Evolutionary conservation across 2,329 filamentous ascomycete species (phyloP), one percentile per base, ranked within the genome.

Genomic region (Aspergillus terreus): DNA sequence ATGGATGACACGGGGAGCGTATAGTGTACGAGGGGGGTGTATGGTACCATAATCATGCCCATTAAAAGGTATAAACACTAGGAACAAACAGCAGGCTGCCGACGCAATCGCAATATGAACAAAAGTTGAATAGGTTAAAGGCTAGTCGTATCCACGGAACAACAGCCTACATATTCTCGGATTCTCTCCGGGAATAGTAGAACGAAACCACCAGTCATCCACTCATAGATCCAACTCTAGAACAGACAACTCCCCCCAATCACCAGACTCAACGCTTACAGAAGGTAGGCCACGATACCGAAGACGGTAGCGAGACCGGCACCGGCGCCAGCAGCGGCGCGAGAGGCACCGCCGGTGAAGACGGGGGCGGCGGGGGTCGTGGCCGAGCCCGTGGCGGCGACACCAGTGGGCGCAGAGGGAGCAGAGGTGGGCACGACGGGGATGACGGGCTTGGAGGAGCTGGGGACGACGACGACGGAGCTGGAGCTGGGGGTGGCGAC

Each of bases 301-400:
- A 79, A 71, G 59, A 82, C 68, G 65, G 76, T 78, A 53, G 77
- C 75, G 56, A 82, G 70, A 62, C 76, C 77, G 53, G 75, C 78
- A 64, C 77, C 78, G 38, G 73, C 73, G 50, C 73, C 74, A 43
- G 66, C 71, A 51, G 71, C 70, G 54, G 70, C 72, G 70, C 78
- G 75, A 65, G 72, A 71, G 63, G 77, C 78, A 62, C 76, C 79
- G 50, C 78, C 79, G 53, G 78, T 80, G 76, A 75, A 79, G 11
- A 64, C 49, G 23, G 66, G 57, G 27, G 60, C 47, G 25, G 64
- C 61, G 56, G 63, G 61, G 50, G 64, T 62, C 54, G 63, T 65
- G 57, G 59, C 58, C 32, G 58, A 55, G 36, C 52, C 47, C 19
- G 53, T 41, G 42, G 60, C 47, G 45, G 50, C 59, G 53, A 63